phyloP scores from a whole-genome alignment of 2,329 filamentous ascomycete genomes.

The Geosmithia putterillii region DNA sequence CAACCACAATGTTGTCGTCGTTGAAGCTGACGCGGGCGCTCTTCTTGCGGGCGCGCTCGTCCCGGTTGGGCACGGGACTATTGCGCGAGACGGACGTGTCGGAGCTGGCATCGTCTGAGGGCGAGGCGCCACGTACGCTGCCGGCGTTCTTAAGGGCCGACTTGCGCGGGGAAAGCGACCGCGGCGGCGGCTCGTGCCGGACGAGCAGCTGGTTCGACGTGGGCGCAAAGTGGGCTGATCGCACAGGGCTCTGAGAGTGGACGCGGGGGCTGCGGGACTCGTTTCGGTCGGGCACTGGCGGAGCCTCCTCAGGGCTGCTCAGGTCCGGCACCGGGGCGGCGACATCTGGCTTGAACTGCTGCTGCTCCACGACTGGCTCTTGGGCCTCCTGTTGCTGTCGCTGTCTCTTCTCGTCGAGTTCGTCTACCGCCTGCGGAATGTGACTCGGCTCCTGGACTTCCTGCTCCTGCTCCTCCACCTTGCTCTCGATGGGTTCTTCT shows the following conservation, averaged over 20 bases:
- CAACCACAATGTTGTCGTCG: slow-evolving; percentile 44
- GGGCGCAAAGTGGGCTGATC: slow-evolving; percentile 55
- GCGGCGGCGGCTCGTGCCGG: slow-evolving; percentile 55
- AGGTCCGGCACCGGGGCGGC: not conserved
- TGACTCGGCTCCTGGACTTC: slow-evolving; percentile 4
- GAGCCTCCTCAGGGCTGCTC: not conserved
- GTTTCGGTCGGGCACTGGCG: not conserved
- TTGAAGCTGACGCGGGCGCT: slow-evolving; percentile 69
- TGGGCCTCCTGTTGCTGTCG: not conserved
- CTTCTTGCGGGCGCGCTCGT: slow-evolving; percentile 45
- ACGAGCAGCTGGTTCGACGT: slow-evolving; percentile 41
- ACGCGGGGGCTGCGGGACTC: slow-evolving; percentile 19
- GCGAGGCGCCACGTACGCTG: slow-evolving; percentile 37
- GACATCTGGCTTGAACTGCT: not conserved
- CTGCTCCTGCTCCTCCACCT: slow-evolving; percentile 6
- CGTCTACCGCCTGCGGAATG: not conserved
- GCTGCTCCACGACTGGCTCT: not conserved
- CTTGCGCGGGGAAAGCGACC: slow-evolving; percentile 65
- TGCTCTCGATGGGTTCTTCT: not conserved
- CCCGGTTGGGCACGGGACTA: slow-evolving; percentile 12
- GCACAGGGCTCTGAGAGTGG: slow-evolving; percentile 48
- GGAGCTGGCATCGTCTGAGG: slow-evolving; percentile 34
- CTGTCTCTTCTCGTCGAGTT: not conserved
- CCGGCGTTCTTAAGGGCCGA: slow-evolving; percentile 58
- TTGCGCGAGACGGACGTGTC: slow-evolving; percentile 22